phyloP scores from a whole-genome alignment of 768 basidiomycete species.

The Lactarius evosmus region DNA sequence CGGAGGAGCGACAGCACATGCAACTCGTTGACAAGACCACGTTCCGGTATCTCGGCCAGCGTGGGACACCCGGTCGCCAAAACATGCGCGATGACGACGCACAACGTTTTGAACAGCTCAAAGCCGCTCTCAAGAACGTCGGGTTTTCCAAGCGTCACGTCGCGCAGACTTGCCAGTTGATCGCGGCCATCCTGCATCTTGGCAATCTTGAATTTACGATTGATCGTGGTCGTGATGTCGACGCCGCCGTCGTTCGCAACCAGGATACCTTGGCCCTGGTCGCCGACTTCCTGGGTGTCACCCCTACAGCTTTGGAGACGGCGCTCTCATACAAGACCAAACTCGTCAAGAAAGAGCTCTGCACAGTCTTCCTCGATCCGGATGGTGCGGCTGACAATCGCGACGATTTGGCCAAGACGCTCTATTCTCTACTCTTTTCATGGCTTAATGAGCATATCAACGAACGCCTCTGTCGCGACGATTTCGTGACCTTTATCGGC shows the following conservation, averaged over 20 bases:
- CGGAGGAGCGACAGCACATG: constrained; percentile 86
- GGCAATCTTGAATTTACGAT: constrained; percentile 92
- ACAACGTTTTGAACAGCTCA: constrained; percentile 89
- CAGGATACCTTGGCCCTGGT: constrained; percentile 76
- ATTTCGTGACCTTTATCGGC: constrained; percentile 89
- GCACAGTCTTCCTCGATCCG: constrained; percentile 92
- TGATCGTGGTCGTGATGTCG: constrained; percentile 81
- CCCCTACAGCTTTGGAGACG: constrained; percentile 64
- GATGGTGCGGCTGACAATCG: constrained; percentile 91
- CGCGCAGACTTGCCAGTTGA: constrained; percentile 90
- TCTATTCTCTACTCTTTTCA: constrained; percentile 91
- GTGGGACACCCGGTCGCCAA: constrained; percentile 45
- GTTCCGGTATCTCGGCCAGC: constrained; percentile 85
- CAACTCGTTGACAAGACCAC: constrained; percentile 75
- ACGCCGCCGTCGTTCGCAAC: constrained; percentile 90
- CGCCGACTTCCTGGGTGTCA: constrained; percentile 88
- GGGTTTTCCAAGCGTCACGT: constrained; percentile 94
- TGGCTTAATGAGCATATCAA: constrained; percentile 98
- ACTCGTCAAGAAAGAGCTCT: constrained; percentile 93
- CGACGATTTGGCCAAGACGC: constrained; percentile 89
- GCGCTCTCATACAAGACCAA: constrained; percentile 89
- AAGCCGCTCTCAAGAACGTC: constrained; percentile 88
- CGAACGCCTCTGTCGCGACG: constrained; percentile 89
- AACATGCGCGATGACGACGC: constrained; percentile 73
- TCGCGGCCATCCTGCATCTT: constrained; percentile 94